Evolutionary conservation across 1,284 basidiomycete species (phyloP), one percentile per base, ranked within the genome.

Genomic region (Leccinum pallidistipes): DNA sequence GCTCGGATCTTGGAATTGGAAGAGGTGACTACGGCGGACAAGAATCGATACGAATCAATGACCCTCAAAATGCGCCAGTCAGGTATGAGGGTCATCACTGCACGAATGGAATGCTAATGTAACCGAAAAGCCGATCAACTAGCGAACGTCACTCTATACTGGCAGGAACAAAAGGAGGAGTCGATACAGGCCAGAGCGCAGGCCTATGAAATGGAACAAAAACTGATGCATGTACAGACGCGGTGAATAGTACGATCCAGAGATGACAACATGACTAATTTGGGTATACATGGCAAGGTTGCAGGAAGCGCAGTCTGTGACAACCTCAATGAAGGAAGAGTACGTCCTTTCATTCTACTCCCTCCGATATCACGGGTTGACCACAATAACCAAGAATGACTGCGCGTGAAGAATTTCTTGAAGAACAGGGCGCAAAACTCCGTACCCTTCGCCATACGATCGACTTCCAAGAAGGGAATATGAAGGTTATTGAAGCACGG

Each of bases 1-100:
- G 70, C 71, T 14, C 77, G 77, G 14, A 67, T 80, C 27, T 66
- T 70, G 18, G 80, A 81, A 45, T 71, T 81, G 2, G 80, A 84
- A 68, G 69, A 65, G 24, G 71, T 71, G 58, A 74, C 74, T 54
- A 62, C 49, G 61, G 65, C 66, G 11, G 73, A 71, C 29, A 71
- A 67, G 62, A 71, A 73, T 59, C 63, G 55, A 63, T 73, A 65
- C 58, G 72, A 62, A 62, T 73, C 60, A 12, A 68, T 58, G 54
- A 67, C 59, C 31, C 68, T 65, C 18, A 64, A 69, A 47, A 65
- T 76, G 36, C 60, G 66, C 21, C 61, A 67, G 55, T 65, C 74
- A 6, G 70, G 78, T 80, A 62, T 36, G 73, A 59, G n/a, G 18
- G 16, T 52, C 18, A 34, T 50, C 56, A 47, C 58, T 43, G 31